These are phyloP conservation scores for Pseudotulostoma volvatum DNA, from an alignment of 495 filamentous ascomycete species.

Conservation along the genomic window DNA sequence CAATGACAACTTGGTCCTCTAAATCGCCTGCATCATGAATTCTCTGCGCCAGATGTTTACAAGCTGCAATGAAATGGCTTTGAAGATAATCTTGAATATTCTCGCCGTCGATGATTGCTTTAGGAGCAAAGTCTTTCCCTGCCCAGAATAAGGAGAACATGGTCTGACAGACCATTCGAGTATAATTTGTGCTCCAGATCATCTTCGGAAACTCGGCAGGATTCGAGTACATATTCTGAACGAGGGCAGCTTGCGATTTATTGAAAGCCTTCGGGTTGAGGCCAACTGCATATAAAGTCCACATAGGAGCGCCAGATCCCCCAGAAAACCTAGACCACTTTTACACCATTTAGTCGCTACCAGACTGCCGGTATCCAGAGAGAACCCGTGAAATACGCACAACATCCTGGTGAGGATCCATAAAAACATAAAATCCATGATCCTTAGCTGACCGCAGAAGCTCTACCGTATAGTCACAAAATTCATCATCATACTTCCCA, in stretches of 20 bases:
- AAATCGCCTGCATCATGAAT: constrained; percentile 87
- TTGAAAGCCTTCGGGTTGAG: constrained; percentile 72
- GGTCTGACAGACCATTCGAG: constrained; percentile 67
- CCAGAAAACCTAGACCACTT: constrained; percentile 90
- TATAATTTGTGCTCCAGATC: constrained; percentile 98
- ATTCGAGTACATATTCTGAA: constrained; percentile 87
- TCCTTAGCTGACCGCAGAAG: constrained; percentile 68
- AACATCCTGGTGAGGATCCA: constrained; percentile 97
- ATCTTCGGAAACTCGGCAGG: constrained; percentile 87
- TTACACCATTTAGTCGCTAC: constrained; percentile 5
- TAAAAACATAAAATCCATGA: constrained; percentile 90
- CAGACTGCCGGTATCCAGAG: neutral
- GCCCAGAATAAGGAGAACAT: constrained; percentile 93
- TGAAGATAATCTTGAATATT: constrained; percentile 97
- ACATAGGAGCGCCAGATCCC: constrained; percentile 91
- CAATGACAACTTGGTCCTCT: constrained; percentile 75
- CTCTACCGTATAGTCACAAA: constrained; percentile 76
- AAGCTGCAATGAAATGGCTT: constrained; percentile 69
- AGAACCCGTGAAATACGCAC: constrained; percentile 30
- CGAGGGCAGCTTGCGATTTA: constrained; percentile 77
- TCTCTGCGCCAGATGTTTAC: constrained; percentile 59
- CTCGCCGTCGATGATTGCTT: constrained; percentile 81
- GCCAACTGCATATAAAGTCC: constrained; percentile 90
- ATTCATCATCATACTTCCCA: constrained; percentile 85
- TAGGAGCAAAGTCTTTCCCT: constrained; percentile 82